phyloP scores from a whole-genome alignment of 495 filamentous ascomycete species.

The Peziza echinospora region DNA sequence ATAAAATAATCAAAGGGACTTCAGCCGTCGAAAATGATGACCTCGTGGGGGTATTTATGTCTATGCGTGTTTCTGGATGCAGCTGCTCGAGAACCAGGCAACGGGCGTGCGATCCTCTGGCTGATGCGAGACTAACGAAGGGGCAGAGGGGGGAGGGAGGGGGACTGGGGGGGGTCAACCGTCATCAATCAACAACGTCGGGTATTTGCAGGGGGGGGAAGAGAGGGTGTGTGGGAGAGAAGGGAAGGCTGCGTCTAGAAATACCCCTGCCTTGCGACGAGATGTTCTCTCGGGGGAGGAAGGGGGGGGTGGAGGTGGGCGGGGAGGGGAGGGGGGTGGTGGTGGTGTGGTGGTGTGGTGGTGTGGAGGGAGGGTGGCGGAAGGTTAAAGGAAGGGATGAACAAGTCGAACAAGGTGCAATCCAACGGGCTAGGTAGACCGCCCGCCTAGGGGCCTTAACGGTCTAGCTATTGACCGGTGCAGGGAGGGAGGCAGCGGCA shows the following conservation, averaged over 20 bases:
- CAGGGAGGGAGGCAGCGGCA: no score
- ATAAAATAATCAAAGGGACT: no score
- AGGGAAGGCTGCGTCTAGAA: neutral
- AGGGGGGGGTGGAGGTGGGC: neutral
- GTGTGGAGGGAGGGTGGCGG: neutral
- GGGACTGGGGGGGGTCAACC: constrained; percentile 17
- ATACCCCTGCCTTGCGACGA: constrained; percentile 11
- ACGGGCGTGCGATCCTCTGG: constrained; percentile 12
- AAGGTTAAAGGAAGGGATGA: constrained; percentile 9
- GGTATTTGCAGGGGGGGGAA: constrained; percentile 18
- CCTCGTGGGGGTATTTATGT: constrained; percentile 21
- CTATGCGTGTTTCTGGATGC: constrained; percentile 5
- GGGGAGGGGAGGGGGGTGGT: neutral
- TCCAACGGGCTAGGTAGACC: constrained; percentile 17
- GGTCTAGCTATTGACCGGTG: no score
- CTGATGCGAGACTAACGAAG: constrained; percentile 4
- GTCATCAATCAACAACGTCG: constrained; percentile 12
- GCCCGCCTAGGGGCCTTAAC: no score
- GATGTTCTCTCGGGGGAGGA: constrained; percentile 11
- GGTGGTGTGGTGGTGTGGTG: neutral
- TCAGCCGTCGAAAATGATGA: constrained; percentile 4
- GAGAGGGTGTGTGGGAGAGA: no score
- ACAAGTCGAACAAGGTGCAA: constrained; percentile 11
- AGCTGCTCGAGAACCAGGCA: constrained; percentile 14
- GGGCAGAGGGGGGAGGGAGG: constrained; percentile 15